phyloP scores from a whole-genome alignment of 176 grass and related monocot species.

The Aegilops umbellulata region DNA sequence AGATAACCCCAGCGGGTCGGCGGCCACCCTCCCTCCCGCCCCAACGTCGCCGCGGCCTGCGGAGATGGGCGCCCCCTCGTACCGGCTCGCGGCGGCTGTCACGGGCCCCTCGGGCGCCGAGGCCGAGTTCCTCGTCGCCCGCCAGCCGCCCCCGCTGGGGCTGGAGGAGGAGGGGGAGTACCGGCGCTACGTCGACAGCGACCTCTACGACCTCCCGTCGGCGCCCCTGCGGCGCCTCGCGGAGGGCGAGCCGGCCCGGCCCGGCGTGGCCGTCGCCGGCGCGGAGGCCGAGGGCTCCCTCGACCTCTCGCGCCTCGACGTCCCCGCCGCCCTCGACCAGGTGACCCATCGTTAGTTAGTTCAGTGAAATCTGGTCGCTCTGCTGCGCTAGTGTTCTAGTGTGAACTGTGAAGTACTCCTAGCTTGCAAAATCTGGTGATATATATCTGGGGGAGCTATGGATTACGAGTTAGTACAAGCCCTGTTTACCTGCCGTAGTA shows the following conservation, averaged over 20 bases:
- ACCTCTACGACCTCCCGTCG: constrained; percentile 90
- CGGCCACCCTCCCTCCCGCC: neutral
- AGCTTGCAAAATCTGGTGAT: neutral
- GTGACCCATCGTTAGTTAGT: constrained; percentile 12
- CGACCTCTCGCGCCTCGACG: constrained; percentile 61
- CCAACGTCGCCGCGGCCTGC: neutral
- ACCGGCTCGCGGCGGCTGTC: constrained; percentile 63
- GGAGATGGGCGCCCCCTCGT: constrained; percentile 41
- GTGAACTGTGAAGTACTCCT: neutral
- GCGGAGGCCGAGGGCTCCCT: constrained; percentile 27
- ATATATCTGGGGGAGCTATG: neutral
- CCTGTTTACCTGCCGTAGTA: neutral
- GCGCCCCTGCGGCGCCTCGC: constrained; percentile 39
- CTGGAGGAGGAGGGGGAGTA: constrained; percentile 63
- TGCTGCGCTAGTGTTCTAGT: neutral
- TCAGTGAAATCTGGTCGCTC: neutral
- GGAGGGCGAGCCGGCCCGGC: constrained; percentile 9
- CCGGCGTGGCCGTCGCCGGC: constrained; percentile 33
- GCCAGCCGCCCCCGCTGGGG: constrained; percentile 32
- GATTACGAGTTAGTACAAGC: neutral
- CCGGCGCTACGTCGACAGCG: constrained; percentile 60
- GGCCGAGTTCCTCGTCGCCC: constrained; percentile 63
- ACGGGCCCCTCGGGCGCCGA: constrained; percentile 45
- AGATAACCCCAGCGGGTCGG: neutral
- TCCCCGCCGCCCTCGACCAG: constrained; percentile 53